Conservation (phyloP, 1,284 basidiomycete species). For the Fistulina hepatica region DNA sequence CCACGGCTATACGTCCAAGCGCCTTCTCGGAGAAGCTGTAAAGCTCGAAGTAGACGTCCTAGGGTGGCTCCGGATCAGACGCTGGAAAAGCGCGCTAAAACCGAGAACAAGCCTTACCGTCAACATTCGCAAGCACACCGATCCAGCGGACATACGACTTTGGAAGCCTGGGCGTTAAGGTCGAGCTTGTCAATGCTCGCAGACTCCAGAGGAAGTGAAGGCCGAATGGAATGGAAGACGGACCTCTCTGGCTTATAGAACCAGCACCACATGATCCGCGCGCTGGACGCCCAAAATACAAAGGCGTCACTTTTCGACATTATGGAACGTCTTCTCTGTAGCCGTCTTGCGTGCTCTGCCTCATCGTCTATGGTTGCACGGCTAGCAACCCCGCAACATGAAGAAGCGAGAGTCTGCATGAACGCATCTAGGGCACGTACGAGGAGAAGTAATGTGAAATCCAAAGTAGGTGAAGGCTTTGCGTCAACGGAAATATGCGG, state of each 20-base stretch:
- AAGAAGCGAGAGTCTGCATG: conserved; percentile 40
- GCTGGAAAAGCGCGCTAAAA: no score
- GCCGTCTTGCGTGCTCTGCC: not conserved
- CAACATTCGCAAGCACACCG: conserved; percentile 52
- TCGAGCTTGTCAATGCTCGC: no score
- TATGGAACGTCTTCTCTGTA: conserved; percentile 18
- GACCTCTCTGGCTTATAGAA: conserved; percentile 65
- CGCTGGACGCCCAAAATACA: conserved; percentile 64
- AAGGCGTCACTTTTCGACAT: conserved; percentile 50
- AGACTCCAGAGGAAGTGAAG: conserved; percentile 5
- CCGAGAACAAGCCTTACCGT: no score
- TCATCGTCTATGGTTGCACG: no score
- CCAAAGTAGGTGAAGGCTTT: conserved; percentile 45
- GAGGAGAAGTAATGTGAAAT: conserved; percentile 54
- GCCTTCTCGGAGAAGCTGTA: conserved; percentile 42
- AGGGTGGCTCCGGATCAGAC: no score
- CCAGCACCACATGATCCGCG: conserved; percentile 80
- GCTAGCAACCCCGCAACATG: no score
- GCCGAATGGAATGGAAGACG: conserved; percentile 3
- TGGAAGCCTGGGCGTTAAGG: conserved; percentile 41
- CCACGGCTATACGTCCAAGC: conserved; percentile 47
- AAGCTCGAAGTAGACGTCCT: conserved; percentile 39
- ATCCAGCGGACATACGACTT: conserved; percentile 71
- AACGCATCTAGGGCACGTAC: conserved; percentile 59
- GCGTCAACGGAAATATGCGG: conserved; percentile 12